Conservation (phyloP, 371 early-diverging fungal species). For the Apophysomyces variabilis region DNA sequence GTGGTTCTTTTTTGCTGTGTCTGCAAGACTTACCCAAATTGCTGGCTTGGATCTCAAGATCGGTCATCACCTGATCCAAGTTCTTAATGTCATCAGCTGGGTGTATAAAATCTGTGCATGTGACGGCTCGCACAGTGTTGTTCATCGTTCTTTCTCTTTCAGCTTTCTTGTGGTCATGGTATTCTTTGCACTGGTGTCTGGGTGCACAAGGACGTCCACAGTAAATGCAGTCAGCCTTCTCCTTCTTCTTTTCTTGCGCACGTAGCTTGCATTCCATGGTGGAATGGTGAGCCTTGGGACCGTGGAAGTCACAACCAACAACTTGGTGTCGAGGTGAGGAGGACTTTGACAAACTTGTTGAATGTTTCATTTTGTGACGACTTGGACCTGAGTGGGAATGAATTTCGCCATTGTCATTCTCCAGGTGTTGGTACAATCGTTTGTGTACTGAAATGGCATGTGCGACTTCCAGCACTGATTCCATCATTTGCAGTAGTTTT, state of each 20-base stretch:
- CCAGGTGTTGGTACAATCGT: neutral
- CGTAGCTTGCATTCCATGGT: neutral
- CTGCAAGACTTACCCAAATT: neutral
- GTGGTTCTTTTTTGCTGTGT: neutral
- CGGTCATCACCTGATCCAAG: conserved; percentile 1
- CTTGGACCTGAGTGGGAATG: neutral
- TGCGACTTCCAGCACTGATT: neutral
- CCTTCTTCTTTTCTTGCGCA: neutral
- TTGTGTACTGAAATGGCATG: neutral
- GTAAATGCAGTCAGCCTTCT: neutral
- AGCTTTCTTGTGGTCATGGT: neutral
- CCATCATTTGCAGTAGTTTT: neutral
- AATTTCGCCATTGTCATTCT: neutral
- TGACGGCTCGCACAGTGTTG: neutral
- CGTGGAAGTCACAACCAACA: neutral
- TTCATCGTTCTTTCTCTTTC: neutral
- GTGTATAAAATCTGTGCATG: neutral
- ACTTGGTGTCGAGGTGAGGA: neutral
- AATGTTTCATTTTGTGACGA: neutral
- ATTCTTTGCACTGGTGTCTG: neutral
- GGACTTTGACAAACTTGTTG: neutral
- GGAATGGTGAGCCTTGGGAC: neutral
- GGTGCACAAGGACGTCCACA: neutral
- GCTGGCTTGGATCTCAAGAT: neutral
- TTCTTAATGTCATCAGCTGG: neutral